Evolutionary conservation across 805 yeast species (phyloP), one percentile per base, ranked within the genome.

Genomic region (Naumovozyma dairenensis): DNA sequence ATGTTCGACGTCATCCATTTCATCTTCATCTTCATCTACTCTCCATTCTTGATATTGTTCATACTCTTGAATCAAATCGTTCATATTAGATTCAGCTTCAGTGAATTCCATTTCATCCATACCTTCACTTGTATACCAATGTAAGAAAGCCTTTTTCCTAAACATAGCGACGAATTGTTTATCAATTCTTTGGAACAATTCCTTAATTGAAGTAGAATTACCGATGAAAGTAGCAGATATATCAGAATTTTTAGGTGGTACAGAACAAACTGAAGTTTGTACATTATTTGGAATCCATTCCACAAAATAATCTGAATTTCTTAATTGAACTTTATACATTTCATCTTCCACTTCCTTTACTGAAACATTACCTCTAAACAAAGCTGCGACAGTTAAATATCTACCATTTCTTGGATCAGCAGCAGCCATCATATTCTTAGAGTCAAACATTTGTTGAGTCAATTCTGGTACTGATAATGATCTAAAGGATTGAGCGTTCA

Each of bases 201-300:
- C 94, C 66, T 83, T 94, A 57, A 86, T 82, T 2, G 95, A 80
- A 4, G 96, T 86, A 19, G 95, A 80, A 68, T 86, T 86, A 54
- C 94, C 95, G 50, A 86, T 78, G 55, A 85, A 85, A 9, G 96
- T 86, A 29, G 95, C 96, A 38, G 94, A 67, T 83, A 82, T 83
- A 54, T 81, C 87, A 49, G 80, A 68, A 51, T 71, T 89, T 60
- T 71, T 74, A 49, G 95, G 94, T 25, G 96, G 82, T 40, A 84
- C 92, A 16, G 87, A 76, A 64, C 96, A 86, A 37, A 86, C 84
- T 31, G 96, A 86, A 24, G 94, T 80, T 67, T 86, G 95, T 45
- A 86, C 93, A 55, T 86, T 86, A 62, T 83, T 83, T 51, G 96
- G 95, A 63, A 86, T 86, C 95, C 95, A 86, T 61, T 85, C 94